Evolutionary conservation across 2,329 filamentous ascomycete genomes (phyloP).

Genomic region (Alternaria viburni): DNA sequence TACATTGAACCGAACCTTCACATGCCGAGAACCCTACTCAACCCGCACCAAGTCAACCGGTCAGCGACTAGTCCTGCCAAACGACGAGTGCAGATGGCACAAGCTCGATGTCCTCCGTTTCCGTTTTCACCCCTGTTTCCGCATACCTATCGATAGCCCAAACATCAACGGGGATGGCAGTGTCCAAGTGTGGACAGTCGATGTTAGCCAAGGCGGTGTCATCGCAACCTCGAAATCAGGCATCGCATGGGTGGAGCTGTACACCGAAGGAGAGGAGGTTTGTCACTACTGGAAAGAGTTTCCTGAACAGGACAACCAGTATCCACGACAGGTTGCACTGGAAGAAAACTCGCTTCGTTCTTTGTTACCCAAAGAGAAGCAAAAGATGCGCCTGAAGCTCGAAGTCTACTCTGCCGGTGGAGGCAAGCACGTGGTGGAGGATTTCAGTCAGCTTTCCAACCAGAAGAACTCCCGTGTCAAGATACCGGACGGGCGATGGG

Average conservation of each 20-base stretch:
- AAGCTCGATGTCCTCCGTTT: slow-evolving; percentile 87
- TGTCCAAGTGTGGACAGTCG: slow-evolving; percentile 85
- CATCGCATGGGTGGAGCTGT: slow-evolving; percentile 85
- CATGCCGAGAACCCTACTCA: slow-evolving; percentile 80
- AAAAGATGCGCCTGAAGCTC: slow-evolving; percentile 72
- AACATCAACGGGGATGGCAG: slow-evolving; percentile 69
- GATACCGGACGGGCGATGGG: slow-evolving; percentile 74
- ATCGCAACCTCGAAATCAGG: slow-evolving; percentile 84
- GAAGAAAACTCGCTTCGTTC: slow-evolving; percentile 76
- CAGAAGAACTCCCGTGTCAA: slow-evolving; percentile 74
- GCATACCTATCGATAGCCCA: slow-evolving; percentile 73
- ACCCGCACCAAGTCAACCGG: slow-evolving; percentile 86
- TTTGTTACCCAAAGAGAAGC: slow-evolving; percentile 73
- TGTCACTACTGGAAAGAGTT: slow-evolving; percentile 87
- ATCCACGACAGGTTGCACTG: slow-evolving; percentile 75
- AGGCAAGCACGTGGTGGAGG: slow-evolving; percentile 76
- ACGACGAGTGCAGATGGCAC: slow-evolving; percentile 92
- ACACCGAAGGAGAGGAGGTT: slow-evolving; percentile 76
- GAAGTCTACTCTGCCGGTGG: slow-evolving; percentile 78
- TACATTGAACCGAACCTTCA: slow-evolving; percentile 81
- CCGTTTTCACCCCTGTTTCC: slow-evolving; percentile 88
- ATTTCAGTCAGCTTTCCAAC: slow-evolving; percentile 71
- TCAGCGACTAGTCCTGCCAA: slow-evolving; percentile 70
- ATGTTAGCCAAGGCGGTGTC: slow-evolving; percentile 75
- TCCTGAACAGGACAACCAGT: slow-evolving; percentile 62